A percentile compares a stretch with the other conserved stretches of the same genome.
Conservation (phyloP, 129 eudicot species). For the Arctium minus region DNA sequence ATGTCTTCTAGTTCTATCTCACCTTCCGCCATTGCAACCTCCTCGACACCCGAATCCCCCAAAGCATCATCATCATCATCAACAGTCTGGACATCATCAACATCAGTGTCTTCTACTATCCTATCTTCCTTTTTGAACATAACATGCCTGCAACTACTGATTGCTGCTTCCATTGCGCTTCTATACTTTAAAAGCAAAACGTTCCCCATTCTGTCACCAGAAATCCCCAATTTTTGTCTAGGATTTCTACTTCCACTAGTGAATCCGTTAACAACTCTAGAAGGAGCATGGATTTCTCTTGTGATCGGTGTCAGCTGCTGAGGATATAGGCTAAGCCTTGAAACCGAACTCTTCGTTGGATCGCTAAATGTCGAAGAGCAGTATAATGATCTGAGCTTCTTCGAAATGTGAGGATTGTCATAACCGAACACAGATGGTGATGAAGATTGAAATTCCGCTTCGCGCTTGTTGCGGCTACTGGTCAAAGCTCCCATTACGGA, state of each 20-base stretch:
- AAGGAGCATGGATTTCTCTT: conserved; percentile 63
- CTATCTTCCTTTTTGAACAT: neutral
- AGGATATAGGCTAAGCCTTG: conserved; percentile 39
- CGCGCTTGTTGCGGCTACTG: conserved; percentile 42
- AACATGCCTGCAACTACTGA: conserved; percentile 14
- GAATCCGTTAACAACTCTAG: conserved; percentile 16
- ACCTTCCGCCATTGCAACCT: conserved; percentile 35
- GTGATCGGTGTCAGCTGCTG: conserved; percentile 14
- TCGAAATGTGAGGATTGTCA: conserved; percentile 24
- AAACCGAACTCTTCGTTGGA: conserved; percentile 2
- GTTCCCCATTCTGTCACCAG: conserved; percentile 30
- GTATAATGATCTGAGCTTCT: conserved; percentile 37
- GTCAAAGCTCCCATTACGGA: conserved; percentile 51
- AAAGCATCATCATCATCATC: conserved; percentile 5
- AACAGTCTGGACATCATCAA: conserved; percentile 19
- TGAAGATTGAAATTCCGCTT: conserved; percentile 1
- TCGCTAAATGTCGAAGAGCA: neutral
- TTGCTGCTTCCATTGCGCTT: conserved; percentile 1
- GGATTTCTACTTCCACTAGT: neutral
- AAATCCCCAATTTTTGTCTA: neutral
- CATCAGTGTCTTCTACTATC: conserved; percentile 28
- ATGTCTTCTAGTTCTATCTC: conserved; percentile 18
- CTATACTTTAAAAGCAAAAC: neutral
- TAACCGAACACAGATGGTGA: neutral
- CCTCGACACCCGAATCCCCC: conserved; percentile 38